Evolutionary conservation across 2,329 filamentous ascomycete species (phyloP).

Genomic region (Phaeoacremonium minimum): DNA sequence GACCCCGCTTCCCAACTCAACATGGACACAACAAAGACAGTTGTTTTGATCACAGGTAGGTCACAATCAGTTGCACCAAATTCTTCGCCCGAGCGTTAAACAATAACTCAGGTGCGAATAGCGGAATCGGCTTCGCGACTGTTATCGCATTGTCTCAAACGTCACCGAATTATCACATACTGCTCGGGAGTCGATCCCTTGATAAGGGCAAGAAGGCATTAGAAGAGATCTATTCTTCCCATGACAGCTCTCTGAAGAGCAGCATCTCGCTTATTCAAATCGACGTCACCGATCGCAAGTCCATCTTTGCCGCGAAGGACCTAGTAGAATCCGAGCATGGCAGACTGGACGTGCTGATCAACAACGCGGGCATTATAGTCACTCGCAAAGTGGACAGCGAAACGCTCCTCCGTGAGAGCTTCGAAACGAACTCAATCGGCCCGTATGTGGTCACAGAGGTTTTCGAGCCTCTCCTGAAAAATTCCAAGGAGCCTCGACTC

Average conservation of each 20-base stretch:
- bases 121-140: constrained; percentile 2
- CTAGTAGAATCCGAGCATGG: constrained; percentile 43
- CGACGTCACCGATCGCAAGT: constrained; percentile 55
- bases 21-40: neutral
- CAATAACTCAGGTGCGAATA: constrained; percentile 1
- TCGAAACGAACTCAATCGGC: constrained; percentile 37
- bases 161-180: constrained; percentile 4
- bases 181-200: constrained; percentile 2
- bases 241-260: neutral
- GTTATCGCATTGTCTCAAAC: neutral
- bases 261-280: constrained; percentile 30
- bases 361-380: constrained; percentile 46
- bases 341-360: constrained; percentile 53
- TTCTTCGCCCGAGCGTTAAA: no score
- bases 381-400: constrained; percentile 46
- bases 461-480: constrained; percentile 23
- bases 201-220: constrained; percentile 3
- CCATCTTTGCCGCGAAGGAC: constrained; percentile 48
- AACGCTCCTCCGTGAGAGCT: constrained; percentile 42
- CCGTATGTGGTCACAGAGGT: constrained; percentile 20
- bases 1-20: no score
- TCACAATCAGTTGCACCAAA: neutral
- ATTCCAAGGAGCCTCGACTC: constrained; percentile 19
- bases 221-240: neutral
- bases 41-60: constrained; percentile 3